Conservation (phyloP, 306 rosid genomes). For the Myrica gale region DNA sequence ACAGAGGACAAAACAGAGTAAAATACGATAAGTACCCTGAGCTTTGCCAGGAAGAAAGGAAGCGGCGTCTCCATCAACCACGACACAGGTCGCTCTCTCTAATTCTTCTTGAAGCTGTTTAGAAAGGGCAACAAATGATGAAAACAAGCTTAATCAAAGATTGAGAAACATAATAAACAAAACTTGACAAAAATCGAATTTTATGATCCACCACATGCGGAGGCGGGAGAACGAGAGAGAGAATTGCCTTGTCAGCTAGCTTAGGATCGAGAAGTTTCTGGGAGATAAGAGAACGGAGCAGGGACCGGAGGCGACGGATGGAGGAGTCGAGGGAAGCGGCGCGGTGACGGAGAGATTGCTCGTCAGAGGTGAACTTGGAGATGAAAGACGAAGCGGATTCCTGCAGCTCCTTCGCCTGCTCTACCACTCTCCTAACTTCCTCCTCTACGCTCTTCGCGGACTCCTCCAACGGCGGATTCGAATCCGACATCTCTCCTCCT, state of each 20-base stretch:
- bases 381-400: slow-evolving; percentile 57
- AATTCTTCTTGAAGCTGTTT: slow-evolving; percentile 83
- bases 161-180: background rate
- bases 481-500: slow-evolving; percentile 28
- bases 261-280: slow-evolving; percentile 48
- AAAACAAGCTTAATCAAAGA: background rate
- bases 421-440: slow-evolving; percentile 53
- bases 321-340: slow-evolving; percentile 58
- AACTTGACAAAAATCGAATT: background rate
- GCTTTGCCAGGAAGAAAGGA: slow-evolving; percentile 72
- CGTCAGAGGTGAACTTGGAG: slow-evolving; percentile 44
- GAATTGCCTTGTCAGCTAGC: slow-evolving; percentile 60
- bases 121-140: background rate
- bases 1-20: background rate
- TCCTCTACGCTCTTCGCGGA: slow-evolving; percentile 45
- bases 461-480: slow-evolving; percentile 17
- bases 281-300: slow-evolving; percentile 52
- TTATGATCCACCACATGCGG: background rate
- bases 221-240: background rate
- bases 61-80: slow-evolving; percentile 83
- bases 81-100: slow-evolving; percentile 67
- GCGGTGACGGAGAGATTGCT: slow-evolving; percentile 73
- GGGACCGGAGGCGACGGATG: slow-evolving; percentile 61
- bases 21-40: slow-evolving; percentile 49
- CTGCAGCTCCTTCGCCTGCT: slow-evolving; percentile 72